These are phyloP conservation scores for Sporothrix brunneoviolacea DNA, from an alignment of 2,329 filamentous ascomycete genomes.

Conservation along the genomic window DNA sequence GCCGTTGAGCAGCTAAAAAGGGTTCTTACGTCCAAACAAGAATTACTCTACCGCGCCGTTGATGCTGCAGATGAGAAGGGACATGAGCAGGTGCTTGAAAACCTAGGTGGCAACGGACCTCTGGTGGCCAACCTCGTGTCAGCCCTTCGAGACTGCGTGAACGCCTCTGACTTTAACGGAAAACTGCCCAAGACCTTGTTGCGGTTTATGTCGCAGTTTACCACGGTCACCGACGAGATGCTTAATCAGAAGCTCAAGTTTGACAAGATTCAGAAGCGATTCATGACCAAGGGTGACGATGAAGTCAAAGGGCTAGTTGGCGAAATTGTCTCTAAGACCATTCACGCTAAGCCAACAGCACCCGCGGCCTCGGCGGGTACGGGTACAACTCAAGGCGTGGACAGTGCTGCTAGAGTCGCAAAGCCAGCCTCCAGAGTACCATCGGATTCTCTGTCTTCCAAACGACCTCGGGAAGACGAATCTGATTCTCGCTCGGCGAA, in stretches of 20 bases:
- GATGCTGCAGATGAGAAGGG: constrained; percentile 49
- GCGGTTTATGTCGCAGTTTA: constrained; percentile 54
- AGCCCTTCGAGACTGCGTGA: constrained; percentile 47
- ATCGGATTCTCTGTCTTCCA: constrained; percentile 23
- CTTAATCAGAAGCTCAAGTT: constrained; percentile 59
- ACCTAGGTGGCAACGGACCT: constrained; percentile 51
- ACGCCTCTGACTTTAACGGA: constrained; percentile 45
- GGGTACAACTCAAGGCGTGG: too few relatives aligned
- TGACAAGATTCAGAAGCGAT: constrained; percentile 55
- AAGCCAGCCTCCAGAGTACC: constrained; percentile 16
- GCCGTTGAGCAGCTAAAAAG: constrained; percentile 32
- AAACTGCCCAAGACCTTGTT: constrained; percentile 50
- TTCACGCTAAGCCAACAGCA: constrained; percentile 28
- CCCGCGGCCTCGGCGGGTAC: constrained; percentile 7
- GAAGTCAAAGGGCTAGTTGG: constrained; percentile 56
- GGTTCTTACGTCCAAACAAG: constrained; percentile 38
- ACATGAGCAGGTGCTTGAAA: constrained; percentile 49
- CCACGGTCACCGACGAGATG: constrained; percentile 53
- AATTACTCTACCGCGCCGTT: constrained; percentile 44
- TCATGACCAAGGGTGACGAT: constrained; percentile 58
- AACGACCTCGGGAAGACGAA: constrained; percentile 36
- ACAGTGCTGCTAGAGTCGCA: too few relatives aligned
- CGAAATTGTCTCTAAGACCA: constrained; percentile 37
- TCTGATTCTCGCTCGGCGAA: constrained; percentile 30
- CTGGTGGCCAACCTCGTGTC: constrained; percentile 49